Percentiles rank a stretch among this genome's conserved stretches.
Evolutionary conservation across 768 basidiomycete species (phyloP).

Genomic region (Pleurotus platypus): DNA sequence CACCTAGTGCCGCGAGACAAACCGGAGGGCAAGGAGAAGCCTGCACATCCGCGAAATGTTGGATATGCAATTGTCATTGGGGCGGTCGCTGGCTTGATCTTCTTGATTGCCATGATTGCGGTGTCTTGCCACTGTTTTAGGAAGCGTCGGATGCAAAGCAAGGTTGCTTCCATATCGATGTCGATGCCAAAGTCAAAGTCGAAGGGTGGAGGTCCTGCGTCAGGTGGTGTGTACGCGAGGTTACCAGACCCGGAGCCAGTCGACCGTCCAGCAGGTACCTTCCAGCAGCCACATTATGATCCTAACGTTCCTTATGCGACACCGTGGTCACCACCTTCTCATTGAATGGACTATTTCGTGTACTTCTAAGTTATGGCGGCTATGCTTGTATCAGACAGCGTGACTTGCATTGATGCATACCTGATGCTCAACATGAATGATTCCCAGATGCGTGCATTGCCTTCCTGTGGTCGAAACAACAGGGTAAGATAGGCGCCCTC

Average conservation of each 20-base stretch:
- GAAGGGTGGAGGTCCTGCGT: not conserved
- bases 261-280: not conserved
- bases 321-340: not conserved
- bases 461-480: not conserved
- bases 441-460: not conserved
- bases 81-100: not conserved
- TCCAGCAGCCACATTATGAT: not conserved
- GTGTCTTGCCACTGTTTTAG: not conserved
- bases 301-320: not conserved
- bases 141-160: not conserved
- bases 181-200: not conserved
- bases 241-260: not conserved
- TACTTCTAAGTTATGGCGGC: no score
- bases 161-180: not conserved
- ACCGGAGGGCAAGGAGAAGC: not conserved
- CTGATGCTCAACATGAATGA: no score
- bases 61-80: slow-evolving; percentile 3
- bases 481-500: no score
- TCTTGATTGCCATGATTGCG: not conserved
- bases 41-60: not conserved
- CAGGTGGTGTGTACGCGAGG: not conserved
- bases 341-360: not conserved
- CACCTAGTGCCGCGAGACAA: not conserved
- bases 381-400: no score
- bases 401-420: no score